Evolutionary conservation across 2,329 filamentous ascomycete genomes (phyloP), one percentile per base, ranked within the genome.

Genomic region (Clonostachys chloroleuca): DNA sequence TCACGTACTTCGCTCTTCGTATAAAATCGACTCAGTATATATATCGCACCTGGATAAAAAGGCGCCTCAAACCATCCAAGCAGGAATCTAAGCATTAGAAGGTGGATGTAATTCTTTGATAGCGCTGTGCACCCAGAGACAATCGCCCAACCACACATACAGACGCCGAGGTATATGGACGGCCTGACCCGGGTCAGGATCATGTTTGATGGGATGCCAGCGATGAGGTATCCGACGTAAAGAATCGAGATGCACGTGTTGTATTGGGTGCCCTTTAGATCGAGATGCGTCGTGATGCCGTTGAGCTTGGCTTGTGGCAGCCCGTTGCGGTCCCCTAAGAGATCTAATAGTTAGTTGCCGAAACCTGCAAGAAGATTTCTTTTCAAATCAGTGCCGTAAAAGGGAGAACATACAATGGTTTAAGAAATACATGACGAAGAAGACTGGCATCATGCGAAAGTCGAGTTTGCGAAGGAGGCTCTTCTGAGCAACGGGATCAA

Each of bases 41-140:
- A 64, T 2, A 64, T 47, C 3, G 56, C 62, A 17, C 64, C 61
- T 2, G 69, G 70, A 56, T 80, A 80, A 59, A 77, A 79, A 5
- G 77, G 71, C 1, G 79, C 79, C 54, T 81, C 77, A 16, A 78
- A 67, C 42, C 74, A 70, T 17, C 77, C 77, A 2, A 81, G 63
- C 47, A 78, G 65, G 47, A 78, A 77, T 52, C 40, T 79, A 56
- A 46, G 46, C 43, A 54, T 46, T 43, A 57, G 44, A 6, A 49
- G 45, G 6, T 73, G 70, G 6, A 63, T 66, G 51, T 68, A 78
- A 43, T 56, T 70, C 20, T 75, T 62, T 2, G 70, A 70, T 3
- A 65, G 67, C 2, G 74, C 73, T 18, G 72, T 79, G 12, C 49
- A 40, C 1, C 47, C 44, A 7, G 48, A 51, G 20, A 60, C 30